Evolutionary conservation across 352 stramenopile species (phyloP).

Genomic region (Globisporangium nagaii): DNA sequence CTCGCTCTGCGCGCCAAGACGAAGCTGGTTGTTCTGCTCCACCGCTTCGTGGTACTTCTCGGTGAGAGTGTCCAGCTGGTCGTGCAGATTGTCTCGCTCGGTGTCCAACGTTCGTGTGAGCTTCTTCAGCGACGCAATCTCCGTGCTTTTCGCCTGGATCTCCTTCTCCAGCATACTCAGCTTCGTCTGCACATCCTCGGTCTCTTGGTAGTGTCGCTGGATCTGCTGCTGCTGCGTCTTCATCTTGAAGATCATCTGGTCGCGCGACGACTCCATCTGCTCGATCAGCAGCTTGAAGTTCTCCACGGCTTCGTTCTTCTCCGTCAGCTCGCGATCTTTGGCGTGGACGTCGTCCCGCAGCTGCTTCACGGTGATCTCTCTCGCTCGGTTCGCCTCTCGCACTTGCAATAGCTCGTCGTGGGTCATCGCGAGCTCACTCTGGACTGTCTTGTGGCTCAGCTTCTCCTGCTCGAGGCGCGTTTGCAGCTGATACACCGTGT

Average conservation of each 20-base stretch:
- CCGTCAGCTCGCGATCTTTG: constrained; percentile 50
- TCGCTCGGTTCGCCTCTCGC: constrained; percentile 42
- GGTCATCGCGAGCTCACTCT: constrained; percentile 49
- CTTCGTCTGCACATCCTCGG: constrained; percentile 46
- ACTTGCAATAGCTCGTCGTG: constrained; percentile 58
- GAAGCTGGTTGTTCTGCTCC: constrained; percentile 40
- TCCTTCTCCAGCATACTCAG: constrained; percentile 39
- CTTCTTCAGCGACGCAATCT: constrained; percentile 64
- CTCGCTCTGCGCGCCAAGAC: constrained; percentile 26
- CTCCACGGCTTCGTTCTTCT: constrained; percentile 59
- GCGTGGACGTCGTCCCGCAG: constrained; percentile 49
- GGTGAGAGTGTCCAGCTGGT: constrained; percentile 65
- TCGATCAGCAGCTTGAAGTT: constrained; percentile 73
- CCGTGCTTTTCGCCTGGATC: constrained; percentile 27
- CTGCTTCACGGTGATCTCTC: constrained; percentile 53
- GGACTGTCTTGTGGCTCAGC: constrained; percentile 36
- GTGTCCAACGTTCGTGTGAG: constrained; percentile 56
- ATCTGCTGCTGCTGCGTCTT: constrained; percentile 70
- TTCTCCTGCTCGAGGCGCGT: constrained; percentile 69
- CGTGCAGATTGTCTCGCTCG: constrained; percentile 68
- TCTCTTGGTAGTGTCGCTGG: constrained; percentile 48
- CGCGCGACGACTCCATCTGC: constrained; percentile 78
- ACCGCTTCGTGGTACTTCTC: constrained; percentile 64
- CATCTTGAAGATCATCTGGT: constrained; percentile 72
- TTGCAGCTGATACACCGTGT: constrained; percentile 45